Evolutionary conservation across 192 early-diverging fungal species (phyloP).

Genomic region (Coemansia sp.): DNA sequence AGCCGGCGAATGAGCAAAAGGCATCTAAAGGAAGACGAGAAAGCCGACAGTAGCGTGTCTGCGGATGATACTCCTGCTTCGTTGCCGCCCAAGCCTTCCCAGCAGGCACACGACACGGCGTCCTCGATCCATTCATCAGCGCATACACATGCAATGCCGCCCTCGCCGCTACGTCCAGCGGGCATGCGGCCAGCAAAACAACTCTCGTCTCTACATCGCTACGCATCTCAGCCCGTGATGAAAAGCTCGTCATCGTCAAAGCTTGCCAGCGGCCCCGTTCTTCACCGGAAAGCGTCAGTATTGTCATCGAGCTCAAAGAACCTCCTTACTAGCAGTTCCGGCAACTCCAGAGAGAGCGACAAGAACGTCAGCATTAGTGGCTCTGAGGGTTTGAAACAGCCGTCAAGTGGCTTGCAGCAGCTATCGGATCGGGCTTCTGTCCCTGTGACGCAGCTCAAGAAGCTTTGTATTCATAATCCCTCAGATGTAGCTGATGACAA

Average conservation of each 20-base stretch:
- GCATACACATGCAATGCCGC: conserved; percentile 8
- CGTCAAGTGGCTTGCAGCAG: background rate
- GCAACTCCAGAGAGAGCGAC: background rate
- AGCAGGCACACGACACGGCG: background rate
- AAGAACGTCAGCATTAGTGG: background rate
- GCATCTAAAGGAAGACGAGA: conserved; percentile 2
- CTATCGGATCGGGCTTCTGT: background rate
- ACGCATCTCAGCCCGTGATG: conserved; percentile 51
- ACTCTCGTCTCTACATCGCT: conserved; percentile 32
- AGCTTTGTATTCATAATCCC: background rate
- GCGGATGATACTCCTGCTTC: background rate
- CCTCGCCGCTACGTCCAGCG: conserved; percentile 33
- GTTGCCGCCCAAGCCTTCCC: background rate
- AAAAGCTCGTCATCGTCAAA: conserved; percentile 2
- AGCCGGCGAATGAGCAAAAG: conserved; percentile 37
- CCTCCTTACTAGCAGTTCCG: background rate
- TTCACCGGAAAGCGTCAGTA: conserved; percentile 40
- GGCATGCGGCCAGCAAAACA: conserved; percentile 25
- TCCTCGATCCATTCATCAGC: background rate
- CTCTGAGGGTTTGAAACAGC: background rate
- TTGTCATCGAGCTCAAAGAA: conserved; percentile 23
- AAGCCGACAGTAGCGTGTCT: background rate
- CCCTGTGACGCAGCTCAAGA: conserved; percentile 3
- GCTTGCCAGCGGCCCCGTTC: conserved; percentile 7
- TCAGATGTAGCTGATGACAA: background rate